A percentile compares a stretch with the other conserved stretches of the same genome.
phyloP scores from a whole-genome alignment of 495 filamentous ascomycete genomes.

The Neurospora pannonica region DNA sequence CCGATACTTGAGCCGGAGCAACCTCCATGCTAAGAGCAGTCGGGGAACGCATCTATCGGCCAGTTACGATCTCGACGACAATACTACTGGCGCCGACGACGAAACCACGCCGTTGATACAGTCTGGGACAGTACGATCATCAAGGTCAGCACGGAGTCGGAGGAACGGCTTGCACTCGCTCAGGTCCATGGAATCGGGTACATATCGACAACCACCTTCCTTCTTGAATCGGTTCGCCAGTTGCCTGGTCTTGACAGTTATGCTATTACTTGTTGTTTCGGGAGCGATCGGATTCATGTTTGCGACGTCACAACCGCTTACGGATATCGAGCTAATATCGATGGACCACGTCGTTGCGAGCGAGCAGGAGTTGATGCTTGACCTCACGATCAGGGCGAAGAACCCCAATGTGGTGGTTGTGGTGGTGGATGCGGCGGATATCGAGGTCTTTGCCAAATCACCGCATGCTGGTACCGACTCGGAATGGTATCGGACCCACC shows the following conservation, averaged over 20 bases:
- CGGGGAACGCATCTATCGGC: constrained; percentile 22
- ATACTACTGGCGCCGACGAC: constrained; percentile 64
- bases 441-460: constrained; percentile 90
- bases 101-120: constrained; percentile 76
- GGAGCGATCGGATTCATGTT: constrained; percentile 80
- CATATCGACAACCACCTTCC: constrained; percentile 50
- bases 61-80: constrained; percentile 46
- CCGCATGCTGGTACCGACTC: constrained; percentile 68
- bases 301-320: constrained; percentile 79
- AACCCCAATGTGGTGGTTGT: constrained; percentile 90
- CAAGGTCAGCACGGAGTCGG: constrained; percentile 52
- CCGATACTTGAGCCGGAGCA: constrained; percentile 21
- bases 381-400: constrained; percentile 74
- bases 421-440: constrained; percentile 70
- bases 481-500: constrained; percentile 57
- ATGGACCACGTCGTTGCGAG: constrained; percentile 87
- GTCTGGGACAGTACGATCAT: constrained; percentile 39
- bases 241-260: constrained; percentile 63
- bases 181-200: constrained; percentile 68
- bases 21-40: constrained; percentile 15
- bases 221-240: constrained; percentile 66
- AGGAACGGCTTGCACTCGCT: constrained; percentile 40
- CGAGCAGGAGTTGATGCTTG: constrained; percentile 92
- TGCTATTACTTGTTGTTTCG: constrained; percentile 67
- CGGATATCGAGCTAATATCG: constrained; percentile 62